Evolutionary conservation across 192 early-diverging fungal species (phyloP).

Genomic region (Entomortierella chlamydospora): DNA sequence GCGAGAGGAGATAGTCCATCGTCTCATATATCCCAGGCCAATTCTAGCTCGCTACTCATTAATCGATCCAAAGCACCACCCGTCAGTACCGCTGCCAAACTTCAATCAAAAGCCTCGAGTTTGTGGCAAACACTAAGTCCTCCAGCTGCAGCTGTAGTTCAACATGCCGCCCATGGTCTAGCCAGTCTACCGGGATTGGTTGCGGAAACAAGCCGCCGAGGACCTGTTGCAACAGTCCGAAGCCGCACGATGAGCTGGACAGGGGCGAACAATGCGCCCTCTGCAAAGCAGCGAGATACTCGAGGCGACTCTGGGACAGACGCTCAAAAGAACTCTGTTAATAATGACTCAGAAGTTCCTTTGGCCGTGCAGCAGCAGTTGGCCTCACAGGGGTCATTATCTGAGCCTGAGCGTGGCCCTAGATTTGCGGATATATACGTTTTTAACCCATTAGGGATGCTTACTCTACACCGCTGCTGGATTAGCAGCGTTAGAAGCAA

Average conservation of each 20-base stretch:
- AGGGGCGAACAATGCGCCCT: slow-evolving; percentile 12
- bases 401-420: slow-evolving; percentile 51
- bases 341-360: slow-evolving; percentile 50
- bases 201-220: slow-evolving; percentile 47
- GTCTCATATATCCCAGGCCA: slow-evolving; percentile 12
- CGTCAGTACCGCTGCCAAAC: slow-evolving; percentile 36
- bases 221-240: slow-evolving; percentile 44
- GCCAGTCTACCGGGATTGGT: slow-evolving; percentile 47
- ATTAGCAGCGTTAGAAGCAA: slow-evolving; percentile 57
- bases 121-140: slow-evolving; percentile 51
- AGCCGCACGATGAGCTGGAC: slow-evolving; percentile 54
- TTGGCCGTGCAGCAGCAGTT: slow-evolving; percentile 55
- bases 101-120: slow-evolving; percentile 42
- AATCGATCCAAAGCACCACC: slow-evolving; percentile 50
- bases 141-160: slow-evolving; percentile 44
- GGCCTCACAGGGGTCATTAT: slow-evolving; percentile 44
- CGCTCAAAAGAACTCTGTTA: slow-evolving; percentile 18
- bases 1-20: neutral
- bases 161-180: slow-evolving; percentile 48
- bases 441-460: slow-evolving; percentile 66
- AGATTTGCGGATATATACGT: slow-evolving; percentile 64
- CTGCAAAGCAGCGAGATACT: slow-evolving; percentile 14
- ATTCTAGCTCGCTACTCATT: slow-evolving; percentile 40
- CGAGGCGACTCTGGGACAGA: slow-evolving; percentile 48
- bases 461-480: slow-evolving; percentile 68